Evolutionary conservation across 257 asterid species (phyloP).

Genomic region (Solanum tarijense): DNA sequence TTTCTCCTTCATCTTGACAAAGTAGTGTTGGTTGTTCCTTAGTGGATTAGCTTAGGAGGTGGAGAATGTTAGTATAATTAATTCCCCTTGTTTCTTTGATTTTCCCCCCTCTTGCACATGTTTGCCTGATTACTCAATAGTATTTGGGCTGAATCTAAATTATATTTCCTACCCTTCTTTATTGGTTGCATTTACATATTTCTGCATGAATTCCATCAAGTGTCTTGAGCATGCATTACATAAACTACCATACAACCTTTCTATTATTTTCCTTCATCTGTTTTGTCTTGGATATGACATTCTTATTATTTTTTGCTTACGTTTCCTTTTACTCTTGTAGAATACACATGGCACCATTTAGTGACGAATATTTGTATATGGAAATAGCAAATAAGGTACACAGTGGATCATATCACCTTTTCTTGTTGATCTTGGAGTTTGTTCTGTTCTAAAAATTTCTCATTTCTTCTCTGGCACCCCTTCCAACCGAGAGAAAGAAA

Average conservation of each 20-base stretch:
- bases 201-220: not conserved
- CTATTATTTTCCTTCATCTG: not conserved
- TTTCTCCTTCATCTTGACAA: not conserved
- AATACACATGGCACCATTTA: slow-evolving; percentile 98
- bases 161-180: not conserved
- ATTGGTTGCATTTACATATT: not conserved
- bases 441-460: not conserved
- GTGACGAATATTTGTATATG: slow-evolving; percentile 73
- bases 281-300: not conserved
- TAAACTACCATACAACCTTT: not conserved
- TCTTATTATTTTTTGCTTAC: not conserved
- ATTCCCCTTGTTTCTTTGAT: not conserved
- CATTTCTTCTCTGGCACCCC: not conserved
- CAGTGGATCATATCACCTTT: not conserved
- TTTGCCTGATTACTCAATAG: not conserved
- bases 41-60: not conserved
- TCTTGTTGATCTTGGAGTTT: not conserved
- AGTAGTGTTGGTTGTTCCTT: not conserved
- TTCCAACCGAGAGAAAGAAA: not conserved
- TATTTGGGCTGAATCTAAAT: not conserved
- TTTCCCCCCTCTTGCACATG: not conserved
- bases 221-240: not conserved
- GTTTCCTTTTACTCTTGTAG: slow-evolving; percentile 38
- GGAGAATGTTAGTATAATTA: not conserved
- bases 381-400: slow-evolving; percentile 93